Evolutionary conservation across 2,329 filamentous ascomycete genomes (phyloP).

Genomic region (Parastagonospora avenae): DNA sequence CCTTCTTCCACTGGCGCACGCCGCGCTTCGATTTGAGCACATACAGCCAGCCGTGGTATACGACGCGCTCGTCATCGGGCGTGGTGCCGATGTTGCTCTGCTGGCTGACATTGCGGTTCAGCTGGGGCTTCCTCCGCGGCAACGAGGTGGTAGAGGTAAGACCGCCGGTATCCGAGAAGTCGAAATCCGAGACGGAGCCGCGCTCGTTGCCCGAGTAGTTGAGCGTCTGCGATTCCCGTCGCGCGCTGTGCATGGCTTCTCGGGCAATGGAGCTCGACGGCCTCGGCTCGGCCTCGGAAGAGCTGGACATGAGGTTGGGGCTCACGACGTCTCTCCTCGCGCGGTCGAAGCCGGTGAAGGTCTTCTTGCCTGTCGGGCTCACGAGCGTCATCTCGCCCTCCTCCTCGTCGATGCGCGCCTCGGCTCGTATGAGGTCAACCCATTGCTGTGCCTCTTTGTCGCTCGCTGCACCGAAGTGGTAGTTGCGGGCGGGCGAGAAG

Average conservation of each 20-base stretch:
- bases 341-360: slow-evolving; percentile 50
- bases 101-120: slow-evolving; percentile 65
- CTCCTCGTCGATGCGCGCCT: slow-evolving; percentile 85
- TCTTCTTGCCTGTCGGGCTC: slow-evolving; percentile 64
- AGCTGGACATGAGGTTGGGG: slow-evolving; percentile 49
- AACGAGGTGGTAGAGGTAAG: slow-evolving; percentile 57
- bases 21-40: slow-evolving; percentile 82
- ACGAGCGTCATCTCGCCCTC: slow-evolving; percentile 81
- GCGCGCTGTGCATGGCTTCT: slow-evolving; percentile 43
- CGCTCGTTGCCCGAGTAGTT: slow-evolving; percentile 69
- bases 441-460: slow-evolving; percentile 81
- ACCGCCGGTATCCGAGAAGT: slow-evolving; percentile 75
- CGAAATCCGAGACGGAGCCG: slow-evolving; percentile 85
- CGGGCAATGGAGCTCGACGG: slow-evolving; percentile 33
- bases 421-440: slow-evolving; percentile 78
- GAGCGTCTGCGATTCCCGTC: slow-evolving; percentile 66
- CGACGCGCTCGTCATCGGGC: slow-evolving; percentile 79
- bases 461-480: slow-evolving; percentile 79
- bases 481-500: slow-evolving; percentile 90
- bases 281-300: slow-evolving; percentile 51
- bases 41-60: slow-evolving; percentile 91
- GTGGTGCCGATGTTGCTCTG: slow-evolving; percentile 56
- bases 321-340: slow-evolving; percentile 19
- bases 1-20: slow-evolving; percentile 90
- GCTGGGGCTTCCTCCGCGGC: slow-evolving; percentile 23